Percentiles rank a stretch among this genome's conserved stretches.
Evolutionary conservation across 805 yeast genomes (phyloP).

Genomic region (Saccharomycopsis guyanensis): DNA sequence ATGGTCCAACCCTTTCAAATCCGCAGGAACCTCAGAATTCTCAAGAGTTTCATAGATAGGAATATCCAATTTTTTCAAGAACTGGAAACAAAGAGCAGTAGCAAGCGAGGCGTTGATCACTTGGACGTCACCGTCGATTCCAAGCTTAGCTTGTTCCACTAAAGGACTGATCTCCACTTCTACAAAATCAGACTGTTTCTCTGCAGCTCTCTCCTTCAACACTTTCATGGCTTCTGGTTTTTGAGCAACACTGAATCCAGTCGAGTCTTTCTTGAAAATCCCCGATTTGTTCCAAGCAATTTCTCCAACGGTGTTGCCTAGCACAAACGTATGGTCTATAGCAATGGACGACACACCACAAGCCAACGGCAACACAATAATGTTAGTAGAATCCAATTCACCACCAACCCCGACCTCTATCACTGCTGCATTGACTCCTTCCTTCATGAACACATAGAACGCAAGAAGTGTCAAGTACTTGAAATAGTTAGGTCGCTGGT

Average conservation of each 20-base stretch:
- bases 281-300: constrained; percentile 98
- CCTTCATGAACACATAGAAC: constrained; percentile 82
- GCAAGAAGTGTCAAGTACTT: constrained; percentile 83
- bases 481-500: constrained; percentile 86
- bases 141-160: constrained; percentile 38
- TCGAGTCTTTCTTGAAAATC: constrained; percentile 62
- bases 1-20: constrained; percentile 21
- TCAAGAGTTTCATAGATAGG: constrained; percentile 23
- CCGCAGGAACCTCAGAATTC: constrained; percentile 15
- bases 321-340: constrained; percentile 80
- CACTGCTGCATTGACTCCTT: constrained; percentile 88
- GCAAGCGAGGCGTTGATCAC: constrained; percentile 83
- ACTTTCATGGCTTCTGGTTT: constrained; percentile 51
- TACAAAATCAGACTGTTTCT: constrained; percentile 44
- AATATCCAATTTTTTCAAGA: constrained; percentile 45
- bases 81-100: constrained; percentile 55
- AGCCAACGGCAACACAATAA: constrained; percentile 69
- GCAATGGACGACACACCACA: constrained; percentile 86
- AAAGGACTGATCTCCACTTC: constrained; percentile 43
- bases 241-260: constrained; percentile 60
- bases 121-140: constrained; percentile 83
- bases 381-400: constrained; percentile 91
- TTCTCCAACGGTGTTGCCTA: constrained; percentile 80
- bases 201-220: constrained; percentile 59
- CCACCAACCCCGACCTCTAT: constrained; percentile 99